These are phyloP conservation scores for Bolboschoenus planiculmis DNA, from an alignment of 176 grass and related monocot species.

Conservation along the genomic window DNA sequence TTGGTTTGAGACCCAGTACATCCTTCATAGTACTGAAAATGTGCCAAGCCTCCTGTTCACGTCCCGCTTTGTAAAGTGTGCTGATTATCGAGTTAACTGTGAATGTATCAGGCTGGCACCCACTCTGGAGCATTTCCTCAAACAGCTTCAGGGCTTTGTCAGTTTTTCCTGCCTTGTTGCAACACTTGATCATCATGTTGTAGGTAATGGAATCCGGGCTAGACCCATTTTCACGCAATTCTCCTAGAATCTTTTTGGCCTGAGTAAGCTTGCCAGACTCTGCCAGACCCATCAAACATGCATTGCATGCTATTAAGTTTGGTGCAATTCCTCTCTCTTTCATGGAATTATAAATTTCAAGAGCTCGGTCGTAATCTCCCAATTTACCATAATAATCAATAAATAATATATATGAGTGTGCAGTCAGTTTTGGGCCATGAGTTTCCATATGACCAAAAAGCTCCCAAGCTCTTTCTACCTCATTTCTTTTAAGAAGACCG, in stretches of 20 bases:
- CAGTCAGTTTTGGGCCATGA: conserved; percentile 62
- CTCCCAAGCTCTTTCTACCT: conserved; percentile 37
- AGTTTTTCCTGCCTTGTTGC: conserved; percentile 58
- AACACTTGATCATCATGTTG: conserved; percentile 98
- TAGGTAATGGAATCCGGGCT: conserved; percentile 79
- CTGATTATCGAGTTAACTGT: conserved; percentile 76
- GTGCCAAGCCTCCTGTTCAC: conserved; percentile 68
- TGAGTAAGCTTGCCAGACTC: conserved; percentile 61
- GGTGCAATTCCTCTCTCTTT: conserved; percentile 75
- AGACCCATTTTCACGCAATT: conserved; percentile 62
- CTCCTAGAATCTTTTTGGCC: conserved; percentile 73
- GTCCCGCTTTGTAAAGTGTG: conserved; percentile 70
- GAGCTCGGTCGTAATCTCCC: conserved; percentile 55
- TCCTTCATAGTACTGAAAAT: conserved; percentile 59
- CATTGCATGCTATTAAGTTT: conserved; percentile 73
- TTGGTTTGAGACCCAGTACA: conserved; percentile 59
- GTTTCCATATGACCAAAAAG: conserved; percentile 66
- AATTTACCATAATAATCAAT: conserved; percentile 84
- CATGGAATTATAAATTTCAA: conserved; percentile 66
- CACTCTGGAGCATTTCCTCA: conserved; percentile 68
- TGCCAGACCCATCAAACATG: conserved; percentile 73
- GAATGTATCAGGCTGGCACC: conserved; percentile 55
- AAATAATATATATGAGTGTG: conserved; percentile 80
- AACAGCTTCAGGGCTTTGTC: conserved; percentile 72
- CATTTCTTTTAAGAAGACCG: conserved; percentile 62